Evolutionary conservation across 371 early-diverging fungal species (phyloP), one percentile per base, ranked within the genome.

Genomic region (Thermomucor indicae-seudaticae): DNA sequence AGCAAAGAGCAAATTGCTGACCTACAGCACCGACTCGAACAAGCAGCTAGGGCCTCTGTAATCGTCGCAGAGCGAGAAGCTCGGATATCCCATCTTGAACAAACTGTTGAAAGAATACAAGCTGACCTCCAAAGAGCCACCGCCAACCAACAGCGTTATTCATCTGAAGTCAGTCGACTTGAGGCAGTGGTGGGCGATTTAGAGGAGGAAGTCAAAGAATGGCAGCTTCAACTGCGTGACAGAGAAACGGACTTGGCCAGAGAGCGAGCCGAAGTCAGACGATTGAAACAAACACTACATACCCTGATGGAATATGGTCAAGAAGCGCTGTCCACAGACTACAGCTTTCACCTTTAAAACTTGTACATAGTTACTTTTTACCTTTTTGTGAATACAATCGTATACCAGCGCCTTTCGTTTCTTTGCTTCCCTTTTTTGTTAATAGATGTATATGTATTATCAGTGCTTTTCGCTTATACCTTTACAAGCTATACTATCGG

Each of bases 61-160:
- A 20, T 47, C 6, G 23, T 47, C 14, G 23, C 20, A 6, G 47
- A 47, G 35, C 34, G 47, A 6, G 31, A 31, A 5, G 47, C 29
- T 23, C 47, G 47, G 2, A 32, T 47, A 22, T 20, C 31, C 7
- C 34, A 47, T 20, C 25, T 47, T 20, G 47, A 47, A 24, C 31
- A 34, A 7, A 47, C 47, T 2, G 47, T 47, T 22, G 32, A 47
- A 35, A 34, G 16, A 16, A 47, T 47, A 29, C 47, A 47, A 8
- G 34, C n/a, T 6, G 47, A 47, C 10, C 34, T 47, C n/a, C 12
- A 31, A 10, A 34, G 24, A 8, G 47, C 47, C 10, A 29, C 24
- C 35, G 11, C 25, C 17, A 25, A 47, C 20, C 47, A 37, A 19
- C 20, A 37, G 37, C 5, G n/a, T n/a, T n/a, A 16, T 14, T 16